phyloP scores from a whole-genome alignment of 1,284 basidiomycete species.

The Apiotrichum gamsii region DNA sequence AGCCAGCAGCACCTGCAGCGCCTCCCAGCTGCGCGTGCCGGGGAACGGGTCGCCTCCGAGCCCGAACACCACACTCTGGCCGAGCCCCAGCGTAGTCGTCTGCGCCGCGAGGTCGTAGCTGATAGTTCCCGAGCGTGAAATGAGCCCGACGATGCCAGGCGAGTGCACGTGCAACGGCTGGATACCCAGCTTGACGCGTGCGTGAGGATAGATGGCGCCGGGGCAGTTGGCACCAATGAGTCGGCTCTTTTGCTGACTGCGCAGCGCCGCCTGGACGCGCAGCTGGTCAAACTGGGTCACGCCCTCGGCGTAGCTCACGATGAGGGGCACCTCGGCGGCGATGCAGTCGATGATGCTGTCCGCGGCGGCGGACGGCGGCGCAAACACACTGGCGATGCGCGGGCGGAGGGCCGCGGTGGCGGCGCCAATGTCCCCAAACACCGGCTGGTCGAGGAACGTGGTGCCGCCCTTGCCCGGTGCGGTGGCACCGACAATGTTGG shows the following conservation, averaged over 20 bases:
- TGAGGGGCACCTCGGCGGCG: constrained; percentile 84
- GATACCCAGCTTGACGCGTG: constrained; percentile 96
- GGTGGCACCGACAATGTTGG: constrained; percentile 90
- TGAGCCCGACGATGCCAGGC: constrained; percentile 82
- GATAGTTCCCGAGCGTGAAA: constrained; percentile 86
- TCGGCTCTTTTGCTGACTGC: constrained; percentile 81
- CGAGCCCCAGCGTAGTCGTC: constrained; percentile 85
- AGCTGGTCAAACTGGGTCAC: constrained; percentile 55
- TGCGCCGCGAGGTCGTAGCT: constrained; percentile 80
- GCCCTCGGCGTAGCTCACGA: constrained; percentile 89
- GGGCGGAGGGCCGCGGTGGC: constrained; percentile 47
- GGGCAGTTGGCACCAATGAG: constrained; percentile 88
- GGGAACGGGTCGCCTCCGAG: constrained; percentile 98
- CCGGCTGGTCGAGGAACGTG: constrained; percentile 77
- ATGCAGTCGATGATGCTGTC: constrained; percentile 91
- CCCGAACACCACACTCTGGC: constrained; percentile 86
- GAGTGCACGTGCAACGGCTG: constrained; percentile 91
- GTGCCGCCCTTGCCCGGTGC: constrained; percentile 92
- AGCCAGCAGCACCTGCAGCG: constrained; percentile 82
- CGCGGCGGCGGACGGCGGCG: constrained; percentile 53
- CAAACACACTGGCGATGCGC: constrained; percentile 13
- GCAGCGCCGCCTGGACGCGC: constrained; percentile 83
- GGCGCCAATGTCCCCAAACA: constrained; percentile 82
- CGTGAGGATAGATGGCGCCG: constrained; percentile 73
- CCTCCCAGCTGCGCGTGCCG: constrained; percentile 63